These are phyloP conservation scores for Anastatica hierochuntica DNA, from an alignment of 345 rosid species.

Conservation along the genomic window DNA sequence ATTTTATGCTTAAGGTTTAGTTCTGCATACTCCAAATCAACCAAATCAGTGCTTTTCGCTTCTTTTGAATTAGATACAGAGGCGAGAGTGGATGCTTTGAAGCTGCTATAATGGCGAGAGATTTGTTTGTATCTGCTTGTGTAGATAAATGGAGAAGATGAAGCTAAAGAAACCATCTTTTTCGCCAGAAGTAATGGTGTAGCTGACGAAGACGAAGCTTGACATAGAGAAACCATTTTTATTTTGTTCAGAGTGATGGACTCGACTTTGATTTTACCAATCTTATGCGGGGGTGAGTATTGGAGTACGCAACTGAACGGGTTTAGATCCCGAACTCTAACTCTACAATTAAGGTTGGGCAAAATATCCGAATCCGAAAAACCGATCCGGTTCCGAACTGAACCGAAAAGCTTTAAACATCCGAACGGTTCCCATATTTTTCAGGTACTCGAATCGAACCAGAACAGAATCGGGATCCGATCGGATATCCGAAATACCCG, in stretches of 20 bases:
- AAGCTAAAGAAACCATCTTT: constrained; percentile 18
- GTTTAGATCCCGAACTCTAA: too few relatives aligned
- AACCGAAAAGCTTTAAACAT: too few relatives aligned
- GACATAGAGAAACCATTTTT: constrained; percentile 25
- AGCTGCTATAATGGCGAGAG: constrained; percentile 13
- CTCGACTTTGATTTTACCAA: constrained; percentile 4
- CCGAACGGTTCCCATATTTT: too few relatives aligned
- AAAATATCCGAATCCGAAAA: too few relatives aligned
- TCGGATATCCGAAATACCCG: too few relatives aligned
- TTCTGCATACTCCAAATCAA: constrained; percentile 68
- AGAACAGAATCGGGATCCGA: too few relatives aligned
- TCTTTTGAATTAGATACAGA: constrained; percentile 23
- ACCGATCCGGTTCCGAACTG: too few relatives aligned
- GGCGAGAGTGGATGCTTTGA: constrained; percentile 4
- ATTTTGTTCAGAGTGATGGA: not conserved
- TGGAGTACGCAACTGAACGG: too few relatives aligned
- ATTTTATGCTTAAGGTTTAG: constrained; percentile 53
- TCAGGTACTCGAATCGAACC: too few relatives aligned
- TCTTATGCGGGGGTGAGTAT: too few relatives aligned
- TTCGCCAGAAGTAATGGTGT: constrained; percentile 23
- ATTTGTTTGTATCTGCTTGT: not conserved
- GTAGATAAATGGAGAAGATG: constrained; percentile 17
- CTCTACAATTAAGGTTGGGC: too few relatives aligned
- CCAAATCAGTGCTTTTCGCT: constrained; percentile 48
- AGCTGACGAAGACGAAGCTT: constrained; percentile 22